phyloP scores from a whole-genome alignment of 305 asterid species.

The Coffea humblotiana region DNA sequence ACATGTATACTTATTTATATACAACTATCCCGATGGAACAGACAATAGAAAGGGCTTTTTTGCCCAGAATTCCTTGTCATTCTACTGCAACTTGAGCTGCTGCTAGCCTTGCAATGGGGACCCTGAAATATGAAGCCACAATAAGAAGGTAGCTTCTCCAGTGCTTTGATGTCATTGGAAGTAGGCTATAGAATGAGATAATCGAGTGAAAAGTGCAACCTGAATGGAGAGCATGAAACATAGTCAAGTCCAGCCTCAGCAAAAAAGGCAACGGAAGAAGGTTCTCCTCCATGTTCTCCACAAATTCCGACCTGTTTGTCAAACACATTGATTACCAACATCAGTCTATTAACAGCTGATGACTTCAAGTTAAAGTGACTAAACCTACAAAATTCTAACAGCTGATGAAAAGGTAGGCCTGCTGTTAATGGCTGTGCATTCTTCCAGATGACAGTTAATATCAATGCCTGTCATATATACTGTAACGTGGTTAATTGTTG shows the following conservation, averaged over 20 bases:
- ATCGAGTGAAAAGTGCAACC: conserved; percentile 35
- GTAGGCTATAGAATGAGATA: neutral
- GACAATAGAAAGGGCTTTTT: neutral
- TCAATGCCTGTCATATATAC: neutral
- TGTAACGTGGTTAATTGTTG: neutral
- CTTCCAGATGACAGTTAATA: neutral
- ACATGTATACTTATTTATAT: conserved; percentile 13
- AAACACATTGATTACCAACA: neutral
- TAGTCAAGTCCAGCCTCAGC: conserved; percentile 88
- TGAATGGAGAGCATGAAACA: conserved; percentile 95
- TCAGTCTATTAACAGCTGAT: neutral
- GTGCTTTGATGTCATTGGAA: no score
- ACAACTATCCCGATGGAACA: conserved; percentile 22
- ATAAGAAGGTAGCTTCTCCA: neutral
- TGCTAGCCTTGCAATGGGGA: conserved; percentile 97
- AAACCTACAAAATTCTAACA: neutral
- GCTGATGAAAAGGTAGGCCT: neutral
- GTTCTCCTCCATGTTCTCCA: conserved; percentile 97
- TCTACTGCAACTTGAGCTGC: conserved; percentile 79
- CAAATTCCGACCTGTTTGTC: conserved; percentile 76
- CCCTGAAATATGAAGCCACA: conserved; percentile 37
- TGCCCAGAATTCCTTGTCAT: conserved; percentile 21
- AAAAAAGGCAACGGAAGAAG: conserved; percentile 89
- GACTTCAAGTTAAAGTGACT: neutral
- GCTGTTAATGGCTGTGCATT: no score